Base-by-base conservation (phyloP, 2,329 filamentous ascomycete species). In the Aspergillus tamarii region DNA sequence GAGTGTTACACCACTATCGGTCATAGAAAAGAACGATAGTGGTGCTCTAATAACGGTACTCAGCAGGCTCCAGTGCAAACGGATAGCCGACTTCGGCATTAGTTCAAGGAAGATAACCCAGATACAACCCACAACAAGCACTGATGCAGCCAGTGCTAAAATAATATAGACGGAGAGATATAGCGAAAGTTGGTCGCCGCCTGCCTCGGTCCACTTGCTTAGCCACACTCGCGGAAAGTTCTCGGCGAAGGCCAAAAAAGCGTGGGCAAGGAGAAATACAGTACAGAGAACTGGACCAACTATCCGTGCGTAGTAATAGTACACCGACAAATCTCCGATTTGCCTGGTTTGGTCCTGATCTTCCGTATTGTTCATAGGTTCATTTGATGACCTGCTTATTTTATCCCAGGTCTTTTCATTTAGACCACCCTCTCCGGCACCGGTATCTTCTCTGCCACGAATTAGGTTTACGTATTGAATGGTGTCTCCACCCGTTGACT, bases 201-300 rank as follows among this genome's bases (percentile, higher is more conserved):
- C 28, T 21, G 57, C 56, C 36, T 59, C 23, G 12, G 50, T 55
- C 61, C 50, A 55, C 61, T 82, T 81, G 0, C 81, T 78, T 0
- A 82, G 65, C 0, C 59, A 61, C 4, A 57, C 41, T 26, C 34
- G 60, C n/a, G 60, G 60, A 57, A 53, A 56, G 48, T 30, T 52
- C 16, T 52, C 48, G 23, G 45, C 45, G 10, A 32, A 52, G 7
- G 48, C 48, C 6, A 30, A 4, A 2, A 52, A n/a, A 8, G 16
- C 48, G 8, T 52, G 48, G 3, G 48, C 26, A 30, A n/a, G 4
- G 48, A 52, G 23, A 19, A 60, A 65, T 10, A 32, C 6, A 14
- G n/a, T 23, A 41, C 23, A 34, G 14, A 61, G 45, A 14, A 21
- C 1, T 26, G 41, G 14, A 26, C 53, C 52, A 21, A 50, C 30